Conservation (phyloP, 495 filamentous ascomycete species). For the Neurospora sp. region DNA sequence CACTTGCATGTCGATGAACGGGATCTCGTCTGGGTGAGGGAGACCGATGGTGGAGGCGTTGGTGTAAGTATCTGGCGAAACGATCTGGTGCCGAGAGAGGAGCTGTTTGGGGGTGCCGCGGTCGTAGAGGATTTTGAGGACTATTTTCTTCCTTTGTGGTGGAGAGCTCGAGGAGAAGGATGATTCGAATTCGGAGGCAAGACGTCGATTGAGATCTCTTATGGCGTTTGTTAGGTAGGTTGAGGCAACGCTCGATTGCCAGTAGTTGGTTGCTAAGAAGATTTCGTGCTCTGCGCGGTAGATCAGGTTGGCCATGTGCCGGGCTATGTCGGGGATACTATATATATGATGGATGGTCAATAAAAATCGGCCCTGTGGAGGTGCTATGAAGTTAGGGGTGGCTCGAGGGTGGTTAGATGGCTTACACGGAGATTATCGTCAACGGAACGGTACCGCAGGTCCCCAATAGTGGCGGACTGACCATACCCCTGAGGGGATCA, state of each 20-base stretch:
- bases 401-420: neutral
- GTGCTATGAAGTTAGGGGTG: no score
- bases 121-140: constrained; percentile 70
- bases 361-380: no score
- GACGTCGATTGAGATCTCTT: constrained; percentile 51
- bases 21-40: constrained; percentile 52
- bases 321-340: constrained; percentile 55
- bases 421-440: constrained; percentile 54
- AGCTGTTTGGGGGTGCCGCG: constrained; percentile 54
- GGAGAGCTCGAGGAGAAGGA: neutral
- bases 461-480: constrained; percentile 62
- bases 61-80: constrained; percentile 47
- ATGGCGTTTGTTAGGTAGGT: constrained; percentile 58
- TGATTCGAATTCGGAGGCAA: constrained; percentile 44
- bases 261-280: constrained; percentile 64
- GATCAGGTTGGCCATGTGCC: constrained; percentile 68
- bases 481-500: constrained; percentile 44
- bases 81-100: constrained; percentile 50
- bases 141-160: constrained; percentile 27
- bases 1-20: constrained; percentile 60
- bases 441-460: constrained; percentile 55
- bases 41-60: constrained; percentile 42
- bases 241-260: constrained; percentile 57
- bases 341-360: neutral
- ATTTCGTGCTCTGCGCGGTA: constrained; percentile 62